Evolutionary conservation across 441 rosid genomes (phyloP), one percentile per base, ranked within the genome.

Genomic region (Viola pubescens): DNA sequence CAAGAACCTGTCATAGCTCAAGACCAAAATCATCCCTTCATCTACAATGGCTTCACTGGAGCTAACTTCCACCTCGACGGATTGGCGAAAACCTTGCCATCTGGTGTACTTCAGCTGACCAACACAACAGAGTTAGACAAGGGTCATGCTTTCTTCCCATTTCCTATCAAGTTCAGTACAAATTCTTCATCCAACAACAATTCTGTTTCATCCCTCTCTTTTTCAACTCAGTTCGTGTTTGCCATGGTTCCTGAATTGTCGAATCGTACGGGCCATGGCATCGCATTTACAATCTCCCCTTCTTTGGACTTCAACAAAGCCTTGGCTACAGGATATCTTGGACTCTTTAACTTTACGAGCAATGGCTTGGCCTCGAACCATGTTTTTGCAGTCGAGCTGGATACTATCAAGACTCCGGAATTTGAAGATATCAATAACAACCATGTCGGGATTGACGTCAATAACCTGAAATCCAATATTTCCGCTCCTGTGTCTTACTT

Each of bases 361-460:
- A 0, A 73, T 1, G 96, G 90, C 0, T 88, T 88, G 60, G 45
- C 6, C 8, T 62, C 90, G 0, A 79, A 84, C 57, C 79, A 82
- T 50, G 61, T 86, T 4, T 71, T 91, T 42, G 96, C 94, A 0
- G 87, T 90, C 1, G 97, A 88, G 61, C 63, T 90, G 55, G 97
- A 90, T 64, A 88, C 91, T 0, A 85, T 88, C 61, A 67, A 65
- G 60, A 86, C 83, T 61, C 81, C 76, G n/a, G 98, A 86, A 79
- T 91, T 88, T 56, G 72, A 75, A 0, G 94, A 88, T 62, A 76
- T 69, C 1, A 63, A 86, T 52, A 2, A 26, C 1, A 88, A 91
- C 78, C 97, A 91, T 62, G 73, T 88, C 10, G 96, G 98, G 3
- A 78, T 91, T 68, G 85, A 91, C 68, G 48, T 84, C 61, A 86